Conservation (phyloP, 805 yeast genomes). For the Kodamaea kaohsiungensis region DNA sequence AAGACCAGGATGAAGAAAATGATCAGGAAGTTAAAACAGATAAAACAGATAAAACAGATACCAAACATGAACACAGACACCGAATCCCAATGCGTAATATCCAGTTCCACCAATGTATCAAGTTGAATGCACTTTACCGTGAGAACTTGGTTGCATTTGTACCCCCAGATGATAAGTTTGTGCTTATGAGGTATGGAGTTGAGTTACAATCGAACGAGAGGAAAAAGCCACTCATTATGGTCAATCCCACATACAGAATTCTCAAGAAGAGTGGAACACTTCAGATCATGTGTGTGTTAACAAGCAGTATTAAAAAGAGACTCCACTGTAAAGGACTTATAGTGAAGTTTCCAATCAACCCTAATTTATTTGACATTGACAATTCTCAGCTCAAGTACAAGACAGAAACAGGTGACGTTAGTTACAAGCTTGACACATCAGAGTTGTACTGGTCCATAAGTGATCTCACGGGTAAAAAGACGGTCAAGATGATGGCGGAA, state of each 20-base stretch:
- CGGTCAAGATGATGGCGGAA: conserved; percentile 58
- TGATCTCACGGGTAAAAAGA: conserved; percentile 60
- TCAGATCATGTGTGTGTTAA: conserved; percentile 36
- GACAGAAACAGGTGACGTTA: conserved; percentile 69
- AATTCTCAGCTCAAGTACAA: conserved; percentile 62
- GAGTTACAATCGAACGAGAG: conserved; percentile 40
- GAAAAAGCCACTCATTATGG: conserved; percentile 46
- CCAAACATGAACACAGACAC: conserved; percentile 6
- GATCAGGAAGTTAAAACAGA: not conserved
- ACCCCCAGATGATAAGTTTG: conserved; percentile 72
- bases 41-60: not conserved
- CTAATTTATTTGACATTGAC: conserved; percentile 30
- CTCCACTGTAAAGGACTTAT: conserved; percentile 32
- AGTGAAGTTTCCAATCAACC: conserved; percentile 37
- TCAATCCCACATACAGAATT: conserved; percentile 38
- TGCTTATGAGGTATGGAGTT: conserved; percentile 40
- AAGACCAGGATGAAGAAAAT: conserved; percentile 4
- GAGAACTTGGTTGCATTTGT: conserved; percentile 71
- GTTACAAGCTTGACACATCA: conserved; percentile 68
- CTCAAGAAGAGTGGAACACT: conserved; percentile 21
- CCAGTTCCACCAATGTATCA: conserved; percentile 68
- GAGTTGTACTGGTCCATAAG: conserved; percentile 73
- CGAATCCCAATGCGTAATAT: conserved; percentile 38
- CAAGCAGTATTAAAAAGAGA: conserved; percentile 36
- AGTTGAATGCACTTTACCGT: conserved; percentile 64